Conservation (phyloP, 768 basidiomycete genomes). For the Leccinum barrowsii region DNA sequence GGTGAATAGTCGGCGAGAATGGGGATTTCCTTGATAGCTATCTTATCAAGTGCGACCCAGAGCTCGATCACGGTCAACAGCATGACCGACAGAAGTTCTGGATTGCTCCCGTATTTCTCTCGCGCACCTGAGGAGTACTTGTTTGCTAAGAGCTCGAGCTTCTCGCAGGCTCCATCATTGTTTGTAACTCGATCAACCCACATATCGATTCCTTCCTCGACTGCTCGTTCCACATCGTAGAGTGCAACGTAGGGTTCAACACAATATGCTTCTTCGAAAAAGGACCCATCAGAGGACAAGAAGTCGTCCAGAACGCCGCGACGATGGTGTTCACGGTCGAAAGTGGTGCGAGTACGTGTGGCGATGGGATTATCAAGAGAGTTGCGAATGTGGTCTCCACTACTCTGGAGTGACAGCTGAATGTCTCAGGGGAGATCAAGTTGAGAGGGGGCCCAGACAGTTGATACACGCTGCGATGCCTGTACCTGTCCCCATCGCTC, state of each 20-base stretch:
- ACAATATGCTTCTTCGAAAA: slow-evolving; percentile 4
- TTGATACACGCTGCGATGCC: slow-evolving; percentile 9
- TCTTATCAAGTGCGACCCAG: slow-evolving; percentile 31
- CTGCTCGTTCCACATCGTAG: slow-evolving; percentile 35
- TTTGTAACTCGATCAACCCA: slow-evolving; percentile 27
- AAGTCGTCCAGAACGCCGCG: slow-evolving; percentile 15
- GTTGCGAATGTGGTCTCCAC: slow-evolving; percentile 26
- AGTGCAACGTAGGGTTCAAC: slow-evolving; percentile 20
- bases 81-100: slow-evolving; percentile 38
- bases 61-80: slow-evolving; percentile 36
- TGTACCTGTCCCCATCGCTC: neutral
- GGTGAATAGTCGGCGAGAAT: slow-evolving; percentile 26
- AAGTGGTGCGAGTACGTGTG: neutral
- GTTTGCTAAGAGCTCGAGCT: slow-evolving; percentile 17
- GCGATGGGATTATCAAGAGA: slow-evolving; percentile 4
- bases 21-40: no score
- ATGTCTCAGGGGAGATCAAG: slow-evolving; percentile 30
- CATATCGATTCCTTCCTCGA: slow-evolving; percentile 28
- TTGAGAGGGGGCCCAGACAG: slow-evolving; percentile 27
- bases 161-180: slow-evolving; percentile 7
- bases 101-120: slow-evolving; percentile 12
- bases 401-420: slow-evolving; percentile 29
- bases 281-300: slow-evolving; percentile 9
- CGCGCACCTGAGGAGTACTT: slow-evolving; percentile 27
- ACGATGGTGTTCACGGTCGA: neutral